These are phyloP conservation scores for Rutstroemia sp. DNA, from an alignment of 2,329 filamentous ascomycete species.

Conservation along the genomic window DNA sequence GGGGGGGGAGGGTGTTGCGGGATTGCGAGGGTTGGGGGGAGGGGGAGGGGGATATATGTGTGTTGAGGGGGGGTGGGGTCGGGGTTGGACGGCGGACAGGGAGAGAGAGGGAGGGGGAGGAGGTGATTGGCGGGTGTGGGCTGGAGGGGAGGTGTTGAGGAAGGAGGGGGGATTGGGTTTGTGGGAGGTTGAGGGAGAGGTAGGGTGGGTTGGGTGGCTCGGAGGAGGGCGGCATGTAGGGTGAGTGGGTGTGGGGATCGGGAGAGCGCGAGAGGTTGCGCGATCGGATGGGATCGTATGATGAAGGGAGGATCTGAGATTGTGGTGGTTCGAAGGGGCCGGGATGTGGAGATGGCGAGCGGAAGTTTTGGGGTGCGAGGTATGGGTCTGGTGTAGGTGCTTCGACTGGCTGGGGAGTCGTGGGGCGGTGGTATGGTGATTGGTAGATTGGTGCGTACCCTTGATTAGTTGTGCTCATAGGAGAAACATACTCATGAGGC, in stretches of 20 bases:
- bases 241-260: neutral
- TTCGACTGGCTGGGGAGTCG: neutral
- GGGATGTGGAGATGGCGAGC: neutral
- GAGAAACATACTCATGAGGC: neutral
- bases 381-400: slow-evolving; percentile 2
- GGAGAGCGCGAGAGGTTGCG: neutral
- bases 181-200: neutral
- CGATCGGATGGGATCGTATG: neutral
- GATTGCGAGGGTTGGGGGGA: neutral
- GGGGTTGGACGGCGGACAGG: neutral
- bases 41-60: neutral
- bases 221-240: too few species aligned
- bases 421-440: neutral
- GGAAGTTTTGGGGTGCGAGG: neutral
- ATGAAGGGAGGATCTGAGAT: neutral
- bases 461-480: neutral
- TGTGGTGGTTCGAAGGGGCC: slow-evolving; percentile 1
- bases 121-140: neutral
- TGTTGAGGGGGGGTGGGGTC: neutral
- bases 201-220: neutral
- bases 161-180: neutral
- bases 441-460: slow-evolving; percentile 2
- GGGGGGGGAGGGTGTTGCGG: neutral
- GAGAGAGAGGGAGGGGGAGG: slow-evolving; percentile 2
- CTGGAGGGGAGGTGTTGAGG: neutral